These are phyloP conservation scores for Aspergillus flavus DNA, from an alignment of 2,329 filamentous ascomycete genomes.

Conservation along the genomic window DNA sequence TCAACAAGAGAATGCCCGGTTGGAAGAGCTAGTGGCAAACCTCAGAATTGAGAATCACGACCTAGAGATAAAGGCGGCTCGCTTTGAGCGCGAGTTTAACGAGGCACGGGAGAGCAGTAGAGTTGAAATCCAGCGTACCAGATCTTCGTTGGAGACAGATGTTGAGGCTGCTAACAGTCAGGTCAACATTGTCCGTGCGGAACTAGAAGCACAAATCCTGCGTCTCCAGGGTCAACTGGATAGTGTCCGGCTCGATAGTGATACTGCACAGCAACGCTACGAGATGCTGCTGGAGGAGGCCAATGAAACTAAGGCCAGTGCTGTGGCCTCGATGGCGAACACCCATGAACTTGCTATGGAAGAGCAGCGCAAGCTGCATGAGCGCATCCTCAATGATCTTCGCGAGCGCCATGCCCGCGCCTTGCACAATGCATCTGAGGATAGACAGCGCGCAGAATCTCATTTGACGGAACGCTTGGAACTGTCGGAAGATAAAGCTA, in stretches of 20 bases:
- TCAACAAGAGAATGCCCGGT: slow-evolving; percentile 62
- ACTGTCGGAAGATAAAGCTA: slow-evolving; percentile 79
- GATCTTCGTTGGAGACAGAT: slow-evolving; percentile 76
- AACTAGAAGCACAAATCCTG: slow-evolving; percentile 77
- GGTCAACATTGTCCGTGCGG: slow-evolving; percentile 78
- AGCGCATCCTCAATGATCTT: slow-evolving; percentile 73
- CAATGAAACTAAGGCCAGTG: slow-evolving; percentile 66
- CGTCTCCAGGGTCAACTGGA: slow-evolving; percentile 76
- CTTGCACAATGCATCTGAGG: slow-evolving; percentile 73
- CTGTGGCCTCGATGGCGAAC: slow-evolving; percentile 57
- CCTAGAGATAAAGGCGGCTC: slow-evolving; percentile 68
- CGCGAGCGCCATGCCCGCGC: slow-evolving; percentile 74
- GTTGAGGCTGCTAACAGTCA: slow-evolving; percentile 83
- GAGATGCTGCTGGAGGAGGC: slow-evolving; percentile 85
- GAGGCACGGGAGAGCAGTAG: slow-evolving; percentile 79
- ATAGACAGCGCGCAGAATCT: slow-evolving; percentile 77
- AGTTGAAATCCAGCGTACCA: slow-evolving; percentile 78
- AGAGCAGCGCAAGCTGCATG: slow-evolving; percentile 67
- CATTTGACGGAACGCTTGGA: slow-evolving; percentile 79
- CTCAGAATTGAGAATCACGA: slow-evolving; percentile 63
- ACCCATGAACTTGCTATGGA: slow-evolving; percentile 57
- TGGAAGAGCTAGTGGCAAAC: slow-evolving; percentile 59
- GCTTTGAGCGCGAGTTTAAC: slow-evolving; percentile 78
- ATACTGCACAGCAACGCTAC: slow-evolving; percentile 77
- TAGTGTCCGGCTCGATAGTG: slow-evolving; percentile 73